Conservation (phyloP, 768 basidiomycete genomes). For the Lentinula aciculospora region DNA sequence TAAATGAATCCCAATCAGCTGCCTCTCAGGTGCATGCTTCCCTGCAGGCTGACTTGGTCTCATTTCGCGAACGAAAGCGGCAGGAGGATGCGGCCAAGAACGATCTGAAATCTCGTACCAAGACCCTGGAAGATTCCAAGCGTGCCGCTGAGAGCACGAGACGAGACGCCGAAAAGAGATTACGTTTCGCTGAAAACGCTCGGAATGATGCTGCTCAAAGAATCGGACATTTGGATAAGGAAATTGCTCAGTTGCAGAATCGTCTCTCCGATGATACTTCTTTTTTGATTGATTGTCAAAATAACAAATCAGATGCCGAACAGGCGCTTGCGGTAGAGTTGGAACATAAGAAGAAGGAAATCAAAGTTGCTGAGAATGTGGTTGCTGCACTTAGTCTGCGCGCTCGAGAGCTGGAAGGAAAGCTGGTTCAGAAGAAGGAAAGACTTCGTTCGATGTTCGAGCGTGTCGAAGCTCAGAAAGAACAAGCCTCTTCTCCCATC, state of each 20-base stretch:
- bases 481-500: constrained; percentile 11
- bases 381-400: constrained; percentile 56
- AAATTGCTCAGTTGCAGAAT: constrained; percentile 51
- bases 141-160: constrained; percentile 75
- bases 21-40: constrained; percentile 55
- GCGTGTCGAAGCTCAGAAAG: constrained; percentile 44
- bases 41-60: constrained; percentile 71
- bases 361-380: constrained; percentile 61
- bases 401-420: constrained; percentile 71
- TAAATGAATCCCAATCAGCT: constrained; percentile 51
- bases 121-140: constrained; percentile 81
- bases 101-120: constrained; percentile 81
- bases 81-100: constrained; percentile 75
- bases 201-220: constrained; percentile 58
- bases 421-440: constrained; percentile 57
- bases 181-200: constrained; percentile 60
- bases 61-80: constrained; percentile 67
- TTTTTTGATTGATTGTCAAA: constrained; percentile 39
- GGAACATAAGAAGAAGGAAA: constrained; percentile 54
- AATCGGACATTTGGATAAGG: constrained; percentile 54
- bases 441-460: constrained; percentile 54
- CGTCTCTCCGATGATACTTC: constrained; percentile 52
- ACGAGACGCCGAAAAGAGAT: constrained; percentile 84
- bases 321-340: constrained; percentile 47
- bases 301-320: constrained; percentile 43